A percentile compares a stretch with the other conserved stretches of the same genome.
These are phyloP conservation scores for Aegilops bicornis DNA, from an alignment of 176 grass and related monocot species.

Conservation along the genomic window DNA sequence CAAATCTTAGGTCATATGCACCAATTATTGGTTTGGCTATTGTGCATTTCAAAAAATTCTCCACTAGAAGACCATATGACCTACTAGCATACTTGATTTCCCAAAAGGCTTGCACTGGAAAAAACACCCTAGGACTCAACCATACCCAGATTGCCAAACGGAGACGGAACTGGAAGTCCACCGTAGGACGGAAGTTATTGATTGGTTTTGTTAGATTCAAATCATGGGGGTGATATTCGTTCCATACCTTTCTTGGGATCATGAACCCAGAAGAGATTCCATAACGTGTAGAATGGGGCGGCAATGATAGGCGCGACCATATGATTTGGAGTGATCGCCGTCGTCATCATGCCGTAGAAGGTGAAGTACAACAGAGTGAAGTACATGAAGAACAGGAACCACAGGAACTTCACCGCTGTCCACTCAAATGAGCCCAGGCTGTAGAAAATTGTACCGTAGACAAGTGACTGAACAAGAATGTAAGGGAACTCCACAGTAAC, in stretches of 20 bases:
- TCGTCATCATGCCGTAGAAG: slow-evolving; percentile 94
- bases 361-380: slow-evolving; percentile 66
- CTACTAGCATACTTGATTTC: background rate
- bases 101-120: background rate
- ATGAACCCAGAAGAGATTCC: slow-evolving; percentile 98
- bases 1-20: slow-evolving; percentile 1
- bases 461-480: slow-evolving; percentile 85
- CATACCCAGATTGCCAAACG: background rate
- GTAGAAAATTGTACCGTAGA: slow-evolving; percentile 93
- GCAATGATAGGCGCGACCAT: slow-evolving; percentile 86
- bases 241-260: slow-evolving; percentile 81
- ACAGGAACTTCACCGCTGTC: slow-evolving; percentile 65
- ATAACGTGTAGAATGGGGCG: slow-evolving; percentile 93
- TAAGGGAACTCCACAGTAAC: slow-evolving; percentile 97
- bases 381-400: slow-evolving; percentile 72
- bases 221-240: slow-evolving; percentile 26
- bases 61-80: background rate
- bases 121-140: background rate
- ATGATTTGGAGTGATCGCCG: slow-evolving; percentile 90
- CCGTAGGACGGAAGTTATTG: background rate
- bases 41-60: slow-evolving; percentile 18
- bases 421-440: slow-evolving; percentile 92
- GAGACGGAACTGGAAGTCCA: background rate
- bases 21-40: background rate
- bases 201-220: slow-evolving; percentile 2